Conservation (phyloP, 176 grass and related monocot genomes). For the Phragmites australis region DNA sequence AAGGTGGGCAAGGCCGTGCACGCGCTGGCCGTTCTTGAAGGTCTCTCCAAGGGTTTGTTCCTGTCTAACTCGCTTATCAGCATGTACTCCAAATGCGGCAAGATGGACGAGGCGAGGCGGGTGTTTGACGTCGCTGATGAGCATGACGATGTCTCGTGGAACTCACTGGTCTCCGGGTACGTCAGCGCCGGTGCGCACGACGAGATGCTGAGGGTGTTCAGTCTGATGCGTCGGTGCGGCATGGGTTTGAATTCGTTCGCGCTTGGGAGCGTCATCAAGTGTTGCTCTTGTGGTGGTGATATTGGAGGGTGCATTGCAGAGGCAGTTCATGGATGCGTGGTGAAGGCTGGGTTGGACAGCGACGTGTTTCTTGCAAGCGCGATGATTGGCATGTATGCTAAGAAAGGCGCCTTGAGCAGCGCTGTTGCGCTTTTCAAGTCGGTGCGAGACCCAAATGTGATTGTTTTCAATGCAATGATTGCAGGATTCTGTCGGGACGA, state of each 20-base stretch:
- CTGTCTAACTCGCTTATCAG: constrained; percentile 62
- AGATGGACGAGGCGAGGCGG: constrained; percentile 41
- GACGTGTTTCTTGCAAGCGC: constrained; percentile 59
- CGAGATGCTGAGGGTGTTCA: constrained; percentile 48
- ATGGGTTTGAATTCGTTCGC: constrained; percentile 62
- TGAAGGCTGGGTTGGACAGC: constrained; percentile 56
- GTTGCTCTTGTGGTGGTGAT: constrained; percentile 28
- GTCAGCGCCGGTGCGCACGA: constrained; percentile 12
- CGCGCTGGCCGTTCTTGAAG: constrained; percentile 40
- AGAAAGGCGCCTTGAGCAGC: constrained; percentile 42
- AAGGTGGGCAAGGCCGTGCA: constrained; percentile 53
- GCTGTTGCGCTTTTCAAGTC: constrained; percentile 53
- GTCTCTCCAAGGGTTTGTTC: constrained; percentile 33
- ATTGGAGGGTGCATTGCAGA: constrained; percentile 21
- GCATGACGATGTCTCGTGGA: constrained; percentile 65
- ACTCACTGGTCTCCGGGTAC: constrained; percentile 60
- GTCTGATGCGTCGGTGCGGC: constrained; percentile 42
- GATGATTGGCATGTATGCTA: constrained; percentile 66
- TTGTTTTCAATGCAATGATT: constrained; percentile 78
- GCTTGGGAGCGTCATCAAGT: constrained; percentile 72
- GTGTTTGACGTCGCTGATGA: constrained; percentile 45
- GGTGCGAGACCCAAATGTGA: constrained; percentile 60
- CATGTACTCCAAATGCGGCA: constrained; percentile 64
- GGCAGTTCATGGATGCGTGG: constrained; percentile 60
- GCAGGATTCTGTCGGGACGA: constrained; percentile 53